Evolutionary conservation across 139 green algal genomes (phyloP).

Genomic region (Picochlorum sp.): DNA sequence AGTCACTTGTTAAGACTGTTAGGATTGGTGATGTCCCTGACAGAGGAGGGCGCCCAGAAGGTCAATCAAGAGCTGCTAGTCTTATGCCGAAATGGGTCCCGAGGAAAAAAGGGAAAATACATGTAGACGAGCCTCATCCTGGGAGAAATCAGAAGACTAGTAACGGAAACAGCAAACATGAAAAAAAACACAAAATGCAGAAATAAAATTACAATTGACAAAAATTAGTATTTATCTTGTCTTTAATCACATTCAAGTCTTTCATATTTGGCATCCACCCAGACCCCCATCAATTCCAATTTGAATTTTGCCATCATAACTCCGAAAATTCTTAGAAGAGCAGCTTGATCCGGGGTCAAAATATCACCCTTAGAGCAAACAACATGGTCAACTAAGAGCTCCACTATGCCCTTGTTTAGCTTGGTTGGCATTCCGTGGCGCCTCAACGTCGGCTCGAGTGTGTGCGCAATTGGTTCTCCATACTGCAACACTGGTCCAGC

Average conservation of each 20-base stretch:
- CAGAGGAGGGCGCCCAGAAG: conserved; percentile 34
- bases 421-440: conserved; percentile 84
- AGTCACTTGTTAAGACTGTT: conserved; percentile 35
- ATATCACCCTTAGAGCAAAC: conserved; percentile 52
- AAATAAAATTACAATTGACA: not conserved
- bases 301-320: conserved; percentile 74
- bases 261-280: conserved; percentile 19
- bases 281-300: conserved; percentile 53
- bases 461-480: conserved; percentile 77
- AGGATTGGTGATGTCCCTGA: conserved; percentile 53
- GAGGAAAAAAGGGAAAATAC: not conserved
- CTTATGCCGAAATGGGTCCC: conserved; percentile 2
- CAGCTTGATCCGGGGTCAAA: conserved; percentile 66
- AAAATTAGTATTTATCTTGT: not conserved
- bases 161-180: not conserved
- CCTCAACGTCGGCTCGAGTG: conserved; percentile 85
- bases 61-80: conserved; percentile 23
- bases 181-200: not conserved
- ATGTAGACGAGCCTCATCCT: not conserved
- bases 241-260: not conserved
- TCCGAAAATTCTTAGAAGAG: conserved; percentile 76
- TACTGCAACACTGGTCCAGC: conserved; percentile 63
- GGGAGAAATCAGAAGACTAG: not conserved
- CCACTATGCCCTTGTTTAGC: conserved; percentile 86
- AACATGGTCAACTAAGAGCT: conserved; percentile 65